Conservation (phyloP, 2,329 filamentous ascomycete genomes). For the Helminthosporium solani region DNA sequence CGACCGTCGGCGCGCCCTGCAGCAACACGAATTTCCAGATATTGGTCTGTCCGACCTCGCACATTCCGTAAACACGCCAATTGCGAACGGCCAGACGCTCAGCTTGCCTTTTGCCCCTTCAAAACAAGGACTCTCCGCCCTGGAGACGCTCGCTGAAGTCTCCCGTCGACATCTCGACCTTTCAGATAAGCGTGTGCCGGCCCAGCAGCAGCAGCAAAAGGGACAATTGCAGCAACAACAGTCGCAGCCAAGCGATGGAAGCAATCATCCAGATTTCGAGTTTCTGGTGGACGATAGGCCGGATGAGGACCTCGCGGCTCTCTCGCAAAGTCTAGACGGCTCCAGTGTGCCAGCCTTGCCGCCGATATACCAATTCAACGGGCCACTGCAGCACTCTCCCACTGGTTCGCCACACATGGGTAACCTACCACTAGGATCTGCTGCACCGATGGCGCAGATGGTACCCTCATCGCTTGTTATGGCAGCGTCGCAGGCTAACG, state of each 20-base stretch:
- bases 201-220: slow-evolving; percentile 26
- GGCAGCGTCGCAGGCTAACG: slow-evolving; percentile 43
- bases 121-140: slow-evolving; percentile 71
- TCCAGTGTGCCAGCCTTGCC: slow-evolving; percentile 36
- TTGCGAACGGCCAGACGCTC: slow-evolving; percentile 34
- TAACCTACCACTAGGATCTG: slow-evolving; percentile 29
- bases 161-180: slow-evolving; percentile 70
- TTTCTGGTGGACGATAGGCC: slow-evolving; percentile 42
- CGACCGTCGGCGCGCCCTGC: slow-evolving; percentile 73
- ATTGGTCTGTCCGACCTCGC: slow-evolving; percentile 50
- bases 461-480: slow-evolving; percentile 41
- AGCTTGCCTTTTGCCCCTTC: slow-evolving; percentile 47
- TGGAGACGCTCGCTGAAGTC: slow-evolving; percentile 85
- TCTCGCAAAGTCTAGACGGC: slow-evolving; percentile 36
- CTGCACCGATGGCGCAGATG: slow-evolving; percentile 36
- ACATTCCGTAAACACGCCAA: slow-evolving; percentile 19
- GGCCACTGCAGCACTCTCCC: slow-evolving; percentile 39
- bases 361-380: slow-evolving; percentile 43
- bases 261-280: slow-evolving; percentile 34
- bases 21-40: slow-evolving; percentile 68
- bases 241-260: slow-evolving; percentile 7
- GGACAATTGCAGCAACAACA: slow-evolving; percentile 10
- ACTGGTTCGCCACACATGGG: slow-evolving; percentile 38
- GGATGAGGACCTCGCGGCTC: slow-evolving; percentile 26
- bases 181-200: slow-evolving; percentile 47